Evolutionary conservation across 306 rosid species (phyloP), one percentile per base, ranked within the genome.

Genomic region (Urtica urens): DNA sequence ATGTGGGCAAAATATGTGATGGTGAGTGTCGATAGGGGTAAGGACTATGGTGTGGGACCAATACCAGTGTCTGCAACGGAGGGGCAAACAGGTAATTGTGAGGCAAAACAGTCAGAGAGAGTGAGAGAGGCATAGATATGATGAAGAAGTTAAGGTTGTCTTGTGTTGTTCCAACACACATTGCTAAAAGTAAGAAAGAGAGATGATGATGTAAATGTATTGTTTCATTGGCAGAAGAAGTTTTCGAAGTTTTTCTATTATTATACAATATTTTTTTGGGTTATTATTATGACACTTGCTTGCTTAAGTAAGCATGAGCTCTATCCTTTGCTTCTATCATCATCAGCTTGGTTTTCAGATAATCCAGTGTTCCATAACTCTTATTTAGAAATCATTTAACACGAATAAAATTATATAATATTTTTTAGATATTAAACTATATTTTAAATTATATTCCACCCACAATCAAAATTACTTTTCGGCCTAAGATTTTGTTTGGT

Each of bases 111-210:
- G 19, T 20, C n/a, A 24, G 6, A 24, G 59, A 38, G 14, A n/a
- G n/a, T n/a, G n/a, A 7, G 24, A 13, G 24, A 48, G 39, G 43
- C 21, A 38, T 18, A 44, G 0, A 44, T 7, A 13, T 20, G 64
- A 48, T 43, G 56, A 19, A 44, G 46, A 38, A 40, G 67, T 69
- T 59, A 72, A 79, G 87, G 80, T 75, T 76, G 83, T 72, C 87
- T 47, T 20, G 51, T 13, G 56, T 44, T 60, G 75, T 66, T 57
- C 74, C 74, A 57, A 51, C 78, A 54, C 55, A 45, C 52, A 38
- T 44, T 53, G 38, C 60, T 21, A 56, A 6, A 51, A 39, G 46
- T 29, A 17, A 28, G 23, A 38, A 16, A 39, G 20, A 14, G 30
- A 5, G 23, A 22, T 27, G 21, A 4, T 55, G 63, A 43, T 57